These are phyloP conservation scores for Domatiomyces globalis DNA, from an alignment of 2,329 filamentous ascomycete genomes.

Conservation along the genomic window DNA sequence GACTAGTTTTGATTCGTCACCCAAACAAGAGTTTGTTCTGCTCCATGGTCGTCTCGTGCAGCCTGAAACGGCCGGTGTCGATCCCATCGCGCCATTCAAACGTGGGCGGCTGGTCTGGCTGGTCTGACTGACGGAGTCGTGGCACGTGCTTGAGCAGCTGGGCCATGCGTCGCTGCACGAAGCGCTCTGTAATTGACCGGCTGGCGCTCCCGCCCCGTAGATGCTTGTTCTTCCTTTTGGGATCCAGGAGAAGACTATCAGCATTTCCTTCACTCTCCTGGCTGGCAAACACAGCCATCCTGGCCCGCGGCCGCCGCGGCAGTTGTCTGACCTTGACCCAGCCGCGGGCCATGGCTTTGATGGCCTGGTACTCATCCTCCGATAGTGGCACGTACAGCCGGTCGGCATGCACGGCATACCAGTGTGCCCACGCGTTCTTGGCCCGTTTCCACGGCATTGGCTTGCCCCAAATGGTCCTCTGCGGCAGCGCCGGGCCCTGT, in stretches of 20 bases:
- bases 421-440: constrained; percentile 25
- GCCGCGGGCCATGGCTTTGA: constrained; percentile 22
- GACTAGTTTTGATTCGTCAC: not conserved
- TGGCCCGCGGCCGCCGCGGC: constrained; percentile 15
- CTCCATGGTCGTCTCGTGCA: not conserved
- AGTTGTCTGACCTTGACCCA: constrained; percentile 20
- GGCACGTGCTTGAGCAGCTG: not conserved
- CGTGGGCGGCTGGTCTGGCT: not conserved
- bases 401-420: constrained; percentile 23
- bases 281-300: not conserved
- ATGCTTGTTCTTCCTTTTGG: not conserved
- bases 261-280: not conserved
- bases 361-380: constrained; percentile 22
- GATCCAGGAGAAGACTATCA: not conserved
- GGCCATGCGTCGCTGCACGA: not conserved
- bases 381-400: constrained; percentile 28
- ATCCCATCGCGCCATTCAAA: not conserved
- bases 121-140: not conserved
- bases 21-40: not conserved
- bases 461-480: constrained; percentile 25
- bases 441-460: constrained; percentile 21
- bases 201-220: not conserved
- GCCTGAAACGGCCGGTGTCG: not conserved
- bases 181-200: not conserved
- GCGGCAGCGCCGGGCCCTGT: constrained; percentile 22